A percentile compares a stretch with the other conserved stretches of the same genome.
These are phyloP conservation scores for Fusarium sp. DNA, from an alignment of 2,329 filamentous ascomycete genomes.

Conservation along the genomic window DNA sequence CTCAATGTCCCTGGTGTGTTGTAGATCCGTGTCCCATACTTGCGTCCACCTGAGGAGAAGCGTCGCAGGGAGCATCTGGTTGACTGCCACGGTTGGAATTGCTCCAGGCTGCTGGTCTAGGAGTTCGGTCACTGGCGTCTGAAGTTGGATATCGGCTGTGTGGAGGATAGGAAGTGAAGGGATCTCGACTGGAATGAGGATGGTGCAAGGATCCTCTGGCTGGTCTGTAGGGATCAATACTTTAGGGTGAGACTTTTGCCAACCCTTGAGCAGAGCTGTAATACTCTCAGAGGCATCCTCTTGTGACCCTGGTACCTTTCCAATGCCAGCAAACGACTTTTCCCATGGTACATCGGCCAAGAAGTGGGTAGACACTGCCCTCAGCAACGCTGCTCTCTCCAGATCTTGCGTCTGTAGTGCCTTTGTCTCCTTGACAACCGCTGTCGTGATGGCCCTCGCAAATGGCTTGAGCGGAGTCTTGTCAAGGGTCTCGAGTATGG, in stretches of 20 bases:
- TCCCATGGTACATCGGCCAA: slow-evolving; percentile 62
- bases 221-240: slow-evolving; percentile 43
- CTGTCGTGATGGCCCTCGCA: slow-evolving; percentile 58
- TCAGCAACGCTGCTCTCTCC: slow-evolving; percentile 67
- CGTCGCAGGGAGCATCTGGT: slow-evolving; percentile 73
- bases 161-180: slow-evolving; percentile 86
- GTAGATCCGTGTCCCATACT: slow-evolving; percentile 66
- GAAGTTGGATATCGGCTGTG: slow-evolving; percentile 76
- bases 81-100: slow-evolving; percentile 65
- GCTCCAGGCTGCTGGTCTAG: slow-evolving; percentile 45
- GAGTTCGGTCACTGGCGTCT: slow-evolving; percentile 50
- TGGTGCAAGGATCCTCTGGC: slow-evolving; percentile 64
- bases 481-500: slow-evolving; percentile 55
- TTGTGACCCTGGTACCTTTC: slow-evolving; percentile 51
- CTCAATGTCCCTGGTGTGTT: slow-evolving; percentile 66
- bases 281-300: slow-evolving; percentile 47
- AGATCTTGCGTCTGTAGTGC: slow-evolving; percentile 63
- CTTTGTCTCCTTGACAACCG: slow-evolving; percentile 58
- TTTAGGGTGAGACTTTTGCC: slow-evolving; percentile 47
- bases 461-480: slow-evolving; percentile 59
- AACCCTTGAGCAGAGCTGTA: slow-evolving; percentile 46
- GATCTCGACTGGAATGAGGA: slow-evolving; percentile 91
- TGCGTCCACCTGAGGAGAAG: slow-evolving; percentile 73
- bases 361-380: slow-evolving; percentile 62
- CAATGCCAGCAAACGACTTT: slow-evolving; percentile 63